Percentiles rank a stretch among this genome's conserved stretches.
phyloP scores from a whole-genome alignment of 441 rosid genomes.

The Kokia cookei region DNA sequence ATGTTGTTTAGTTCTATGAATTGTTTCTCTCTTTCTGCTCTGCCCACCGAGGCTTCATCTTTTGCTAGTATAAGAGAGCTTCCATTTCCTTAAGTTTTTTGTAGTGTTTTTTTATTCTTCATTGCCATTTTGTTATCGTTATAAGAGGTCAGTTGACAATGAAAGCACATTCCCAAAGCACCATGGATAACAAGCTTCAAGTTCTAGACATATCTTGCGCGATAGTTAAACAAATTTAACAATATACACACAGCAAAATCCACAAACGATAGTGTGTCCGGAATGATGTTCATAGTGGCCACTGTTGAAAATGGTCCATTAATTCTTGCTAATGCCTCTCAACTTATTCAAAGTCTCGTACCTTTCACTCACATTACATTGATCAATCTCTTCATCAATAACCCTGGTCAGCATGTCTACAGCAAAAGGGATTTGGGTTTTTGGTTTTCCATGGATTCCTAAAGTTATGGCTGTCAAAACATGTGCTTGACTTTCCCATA shows the following conservation, averaged over 20 bases:
- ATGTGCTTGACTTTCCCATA: background rate
- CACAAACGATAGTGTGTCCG: conserved; percentile 17
- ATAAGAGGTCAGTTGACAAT: background rate
- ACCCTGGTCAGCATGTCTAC: background rate
- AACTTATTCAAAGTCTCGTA: background rate
- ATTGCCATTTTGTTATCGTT: conserved; percentile 4
- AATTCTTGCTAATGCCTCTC: background rate
- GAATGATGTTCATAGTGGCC: conserved; percentile 1
- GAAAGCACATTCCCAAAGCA: conserved; percentile 5
- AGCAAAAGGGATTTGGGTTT: background rate
- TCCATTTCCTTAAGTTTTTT: background rate
- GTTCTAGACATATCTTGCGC: background rate
- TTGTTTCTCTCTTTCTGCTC: background rate
- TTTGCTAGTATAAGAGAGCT: background rate
- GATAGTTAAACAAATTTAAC: conserved; percentile 8
- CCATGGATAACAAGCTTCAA: conserved; percentile 8
- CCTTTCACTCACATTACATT: background rate
- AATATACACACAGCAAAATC: conserved; percentile 1
- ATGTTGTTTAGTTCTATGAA: conserved; percentile 7
- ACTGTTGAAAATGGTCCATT: conserved; percentile 13
- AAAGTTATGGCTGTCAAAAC: background rate
- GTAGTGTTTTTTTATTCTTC: background rate
- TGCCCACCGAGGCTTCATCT: background rate
- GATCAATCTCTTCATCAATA: background rate
- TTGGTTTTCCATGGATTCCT: background rate